Evolutionary conservation across 176 grass and related monocot species (phyloP).

Genomic region (Pharus latifolius): DNA sequence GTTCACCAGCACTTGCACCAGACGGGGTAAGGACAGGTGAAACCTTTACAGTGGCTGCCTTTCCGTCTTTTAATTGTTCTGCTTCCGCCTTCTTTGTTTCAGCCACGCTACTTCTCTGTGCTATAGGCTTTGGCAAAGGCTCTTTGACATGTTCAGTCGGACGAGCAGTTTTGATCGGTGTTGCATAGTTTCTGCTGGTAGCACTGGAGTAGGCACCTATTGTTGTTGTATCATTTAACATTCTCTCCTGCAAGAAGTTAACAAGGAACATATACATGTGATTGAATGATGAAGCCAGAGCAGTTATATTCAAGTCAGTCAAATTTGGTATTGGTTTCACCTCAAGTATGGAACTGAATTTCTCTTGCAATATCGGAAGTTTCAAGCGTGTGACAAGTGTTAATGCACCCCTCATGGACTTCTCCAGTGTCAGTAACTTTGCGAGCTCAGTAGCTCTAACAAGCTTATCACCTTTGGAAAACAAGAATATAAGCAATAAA

Average conservation of each 20-base stretch:
- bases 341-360: conserved; percentile 76
- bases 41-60: neutral
- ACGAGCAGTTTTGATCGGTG: no score
- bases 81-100: conserved; percentile 22
- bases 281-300: neutral
- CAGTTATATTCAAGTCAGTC: neutral
- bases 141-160: no score
- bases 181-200: no score
- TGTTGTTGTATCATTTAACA: conserved; percentile 33
- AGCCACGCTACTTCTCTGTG: neutral
- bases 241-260: conserved; percentile 58
- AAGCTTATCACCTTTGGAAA: conserved; percentile 70
- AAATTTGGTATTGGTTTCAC: conserved; percentile 19
- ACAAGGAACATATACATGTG: neutral
- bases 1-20: neutral
- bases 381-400: conserved; percentile 84
- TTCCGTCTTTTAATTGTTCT: conserved; percentile 3
- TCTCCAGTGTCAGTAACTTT: conserved; percentile 66
- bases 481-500: neutral
- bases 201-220: neutral
- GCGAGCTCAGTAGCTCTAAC: conserved; percentile 78
- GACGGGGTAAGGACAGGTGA: neutral
- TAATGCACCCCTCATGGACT: conserved; percentile 87
- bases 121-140: neutral
- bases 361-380: conserved; percentile 80